phyloP scores from a whole-genome alignment of 2,329 filamentous ascomycete species.

The Pleoardoris graminearum region DNA sequence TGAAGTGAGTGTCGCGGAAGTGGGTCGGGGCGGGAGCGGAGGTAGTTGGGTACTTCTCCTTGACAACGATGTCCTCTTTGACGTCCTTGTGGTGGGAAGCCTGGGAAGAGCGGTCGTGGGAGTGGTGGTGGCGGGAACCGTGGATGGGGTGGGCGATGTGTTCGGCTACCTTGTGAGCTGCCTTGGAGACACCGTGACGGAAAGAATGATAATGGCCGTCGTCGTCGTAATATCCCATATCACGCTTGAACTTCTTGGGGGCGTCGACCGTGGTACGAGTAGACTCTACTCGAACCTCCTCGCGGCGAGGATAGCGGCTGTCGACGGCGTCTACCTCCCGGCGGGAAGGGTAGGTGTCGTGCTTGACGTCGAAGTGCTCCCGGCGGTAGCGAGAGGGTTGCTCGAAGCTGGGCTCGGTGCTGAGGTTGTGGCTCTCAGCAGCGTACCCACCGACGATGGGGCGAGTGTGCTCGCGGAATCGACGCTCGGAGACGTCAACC shows the following conservation, averaged over 20 bases:
- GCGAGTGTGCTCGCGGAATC: constrained; percentile 66
- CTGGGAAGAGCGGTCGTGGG: constrained; percentile 42
- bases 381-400: constrained; percentile 43
- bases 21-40: constrained; percentile 36
- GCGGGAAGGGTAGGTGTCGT: constrained; percentile 46
- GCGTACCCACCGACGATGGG: constrained; percentile 56
- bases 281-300: constrained; percentile 56
- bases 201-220: constrained; percentile 75
- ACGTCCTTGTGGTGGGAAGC: constrained; percentile 38
- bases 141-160: constrained; percentile 66
- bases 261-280: constrained; percentile 57
- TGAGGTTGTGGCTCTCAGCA: constrained; percentile 45
- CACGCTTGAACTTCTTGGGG: constrained; percentile 56
- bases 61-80: constrained; percentile 54
- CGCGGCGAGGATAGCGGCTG: constrained; percentile 44
- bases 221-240: constrained; percentile 82
- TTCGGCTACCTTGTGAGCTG: constrained; percentile 60
- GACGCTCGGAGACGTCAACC: constrained; percentile 60
- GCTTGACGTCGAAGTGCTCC: constrained; percentile 47
- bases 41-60: constrained; percentile 48
- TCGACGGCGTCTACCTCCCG: constrained; percentile 40
- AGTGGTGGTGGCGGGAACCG: constrained; percentile 57
- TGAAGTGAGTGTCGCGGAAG: constrained; percentile 40
- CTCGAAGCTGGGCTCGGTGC: constrained; percentile 45
- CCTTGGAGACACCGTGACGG: constrained; percentile 70